Percentiles rank a stretch among this genome's conserved stretches.
These are phyloP conservation scores for Aquilaria malaccensis DNA, from an alignment of 345 rosid genomes.

Conservation along the genomic window DNA sequence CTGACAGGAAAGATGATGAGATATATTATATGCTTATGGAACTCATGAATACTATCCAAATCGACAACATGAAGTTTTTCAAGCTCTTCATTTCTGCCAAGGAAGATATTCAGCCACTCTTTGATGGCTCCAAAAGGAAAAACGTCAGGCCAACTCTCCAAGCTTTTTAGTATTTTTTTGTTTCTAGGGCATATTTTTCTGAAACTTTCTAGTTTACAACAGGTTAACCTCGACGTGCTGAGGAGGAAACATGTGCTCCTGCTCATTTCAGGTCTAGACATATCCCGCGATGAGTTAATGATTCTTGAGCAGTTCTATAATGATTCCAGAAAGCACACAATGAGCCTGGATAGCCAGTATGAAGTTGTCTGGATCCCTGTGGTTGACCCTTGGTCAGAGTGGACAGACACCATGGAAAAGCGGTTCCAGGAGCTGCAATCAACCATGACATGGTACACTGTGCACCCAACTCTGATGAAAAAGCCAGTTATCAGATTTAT, in stretches of 20 bases:
- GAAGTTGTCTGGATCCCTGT: constrained; percentile 91
- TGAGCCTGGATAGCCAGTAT: constrained; percentile 51
- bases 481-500: constrained; percentile 57
- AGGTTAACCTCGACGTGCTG: constrained; percentile 71
- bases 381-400: constrained; percentile 35
- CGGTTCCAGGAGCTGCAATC: constrained; percentile 46
- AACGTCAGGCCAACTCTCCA: constrained; percentile 27
- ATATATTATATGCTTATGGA: constrained; percentile 33
- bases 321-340: constrained; percentile 49
- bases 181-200: too few species aligned
- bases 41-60: constrained; percentile 39
- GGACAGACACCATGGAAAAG: constrained; percentile 29
- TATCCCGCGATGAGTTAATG: constrained; percentile 60
- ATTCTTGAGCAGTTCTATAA: constrained; percentile 78
- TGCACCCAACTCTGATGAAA: constrained; percentile 59
- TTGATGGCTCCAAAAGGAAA: constrained; percentile 68
- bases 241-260: constrained; percentile 77
- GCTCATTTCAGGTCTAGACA: constrained; percentile 67
- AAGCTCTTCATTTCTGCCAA: constrained; percentile 67
- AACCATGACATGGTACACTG: constrained; percentile 83
- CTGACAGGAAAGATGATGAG: constrained; percentile 56
- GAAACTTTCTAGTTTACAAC: background rate
- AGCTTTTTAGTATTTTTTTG: background rate
- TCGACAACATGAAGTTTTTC: constrained; percentile 87
- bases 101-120: constrained; percentile 52